Conservation (phyloP, 768 basidiomycete species). For the Inosperma sp. region DNA sequence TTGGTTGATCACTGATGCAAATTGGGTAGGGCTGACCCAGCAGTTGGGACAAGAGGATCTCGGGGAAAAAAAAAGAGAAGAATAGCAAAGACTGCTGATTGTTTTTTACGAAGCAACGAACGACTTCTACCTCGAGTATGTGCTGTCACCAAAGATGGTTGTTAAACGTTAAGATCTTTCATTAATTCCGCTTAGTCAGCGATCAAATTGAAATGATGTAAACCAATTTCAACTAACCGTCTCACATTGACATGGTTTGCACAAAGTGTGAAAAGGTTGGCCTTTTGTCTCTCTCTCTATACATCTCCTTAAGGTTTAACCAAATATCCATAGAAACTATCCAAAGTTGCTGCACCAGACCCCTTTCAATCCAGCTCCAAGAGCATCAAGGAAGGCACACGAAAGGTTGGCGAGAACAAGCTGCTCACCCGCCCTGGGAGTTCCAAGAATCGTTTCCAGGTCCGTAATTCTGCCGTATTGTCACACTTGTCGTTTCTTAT, state of each 20-base stretch:
- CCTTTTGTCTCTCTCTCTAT: constrained; percentile 23
- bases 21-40: constrained; percentile 38
- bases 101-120: constrained; percentile 35
- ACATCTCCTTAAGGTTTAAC: constrained; percentile 12
- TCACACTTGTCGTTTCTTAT: constrained; percentile 21
- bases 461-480: constrained; percentile 31
- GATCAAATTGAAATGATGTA: constrained; percentile 11
- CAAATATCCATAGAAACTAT: constrained; percentile 68
- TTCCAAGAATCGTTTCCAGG: constrained; percentile 76
- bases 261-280: constrained; percentile 77
- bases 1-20: constrained; percentile 35
- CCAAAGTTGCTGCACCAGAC: constrained; percentile 85
- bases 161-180: not conserved
- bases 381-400: constrained; percentile 74
- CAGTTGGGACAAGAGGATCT: constrained; percentile 24
- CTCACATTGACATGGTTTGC: constrained; percentile 64
- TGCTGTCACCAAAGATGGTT: constrained; percentile 10
- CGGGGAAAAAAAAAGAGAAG: constrained; percentile 26
- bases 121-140: constrained; percentile 21
- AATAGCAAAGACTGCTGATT: constrained; percentile 34
- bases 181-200: constrained; percentile 31
- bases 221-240: constrained; percentile 23
- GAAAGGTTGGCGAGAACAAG: constrained; percentile 85
- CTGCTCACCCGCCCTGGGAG: constrained; percentile 64
- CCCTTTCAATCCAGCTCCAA: constrained; percentile 71